Conservation (phyloP, 768 basidiomycete species). For the Porphyrellus cyaneotinctus region DNA sequence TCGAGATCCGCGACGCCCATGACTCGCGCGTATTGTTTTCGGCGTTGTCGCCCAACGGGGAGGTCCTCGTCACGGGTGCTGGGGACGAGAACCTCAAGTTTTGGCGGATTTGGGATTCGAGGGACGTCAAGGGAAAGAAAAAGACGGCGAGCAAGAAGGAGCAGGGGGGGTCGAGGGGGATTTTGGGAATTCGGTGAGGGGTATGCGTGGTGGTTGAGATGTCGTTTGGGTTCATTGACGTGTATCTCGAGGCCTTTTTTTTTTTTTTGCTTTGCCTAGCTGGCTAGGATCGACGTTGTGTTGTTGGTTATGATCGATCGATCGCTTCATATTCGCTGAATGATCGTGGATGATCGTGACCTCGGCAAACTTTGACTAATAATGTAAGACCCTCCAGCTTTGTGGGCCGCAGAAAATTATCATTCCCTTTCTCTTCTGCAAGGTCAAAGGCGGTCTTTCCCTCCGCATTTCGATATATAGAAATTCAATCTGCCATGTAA, state of each 20-base stretch:
- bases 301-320: too few relatives aligned
- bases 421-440: neutral
- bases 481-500: too few relatives aligned
- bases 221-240: neutral
- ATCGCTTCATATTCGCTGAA: too few relatives aligned
- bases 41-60: conserved; percentile 81
- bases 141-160: conserved; percentile 31
- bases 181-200: conserved; percentile 34
- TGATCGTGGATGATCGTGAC: too few relatives aligned
- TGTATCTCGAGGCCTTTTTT: too few relatives aligned
- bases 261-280: too few relatives aligned
- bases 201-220: neutral
- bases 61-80: conserved; percentile 87
- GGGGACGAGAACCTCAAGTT: conserved; percentile 97
- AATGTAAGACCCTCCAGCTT: too few relatives aligned
- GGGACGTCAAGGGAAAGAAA: conserved; percentile 33
- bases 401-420: conserved; percentile 10
- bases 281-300: too few relatives aligned
- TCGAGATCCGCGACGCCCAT: conserved; percentile 83
- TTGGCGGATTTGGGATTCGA: conserved; percentile 82
- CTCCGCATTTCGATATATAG: neutral
- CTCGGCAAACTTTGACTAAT: too few relatives aligned
- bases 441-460: neutral
- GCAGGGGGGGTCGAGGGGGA: conserved; percentile 32
- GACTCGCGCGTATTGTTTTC: conserved; percentile 88